Evolutionary conservation across 352 stramenopile species (phyloP), one percentile per base, ranked within the genome.

Genomic region (Hyaloperonospora arabidopsidis): DNA sequence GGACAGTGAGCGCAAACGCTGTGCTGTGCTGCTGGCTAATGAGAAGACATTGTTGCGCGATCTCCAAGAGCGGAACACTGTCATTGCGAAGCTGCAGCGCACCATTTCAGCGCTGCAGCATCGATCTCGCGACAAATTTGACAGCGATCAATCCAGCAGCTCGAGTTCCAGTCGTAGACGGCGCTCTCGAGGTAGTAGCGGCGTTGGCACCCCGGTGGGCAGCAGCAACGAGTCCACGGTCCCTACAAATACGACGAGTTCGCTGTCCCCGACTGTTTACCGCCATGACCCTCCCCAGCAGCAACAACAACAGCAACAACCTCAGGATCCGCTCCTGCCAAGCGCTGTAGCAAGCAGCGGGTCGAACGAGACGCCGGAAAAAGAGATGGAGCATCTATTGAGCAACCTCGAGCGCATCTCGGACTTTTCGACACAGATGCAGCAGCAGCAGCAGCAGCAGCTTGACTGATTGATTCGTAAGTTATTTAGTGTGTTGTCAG

Each of bases 41-140:
- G 79, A 89, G 54, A 85, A 87, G 57, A 84, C 67, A 11, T 58
- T 89, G 44, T 50, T 86, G 43, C 74, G 76, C 8, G 79, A 89
- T 54, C 70, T 89, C 35, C 72, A 76, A n/a, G 76, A 89, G 46
- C 74, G 77, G n/a, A 84, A 80, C 45, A 41, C 65, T 10, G 64
- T 64, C 21, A 68, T 87, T 45, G 52, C 52, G 14, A 84, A 79
- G 54, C 57, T 89, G 11, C 63, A 89, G 49, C 71, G 65, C 15
- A 70, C 63, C 2, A 36, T 87, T 19, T 58, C 72, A 6, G 28
- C 45, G 38, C 52, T 79, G 39, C 65, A 83, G 34, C 64, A 73
- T 21, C 53, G 54, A 11, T n/a, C 19, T 4, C 66, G 49, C 3
- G 59, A 57, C 39, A 59, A 50, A 52, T 52, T 38, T 10, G 40